phyloP scores from a whole-genome alignment of 2,329 filamentous ascomycete genomes.

The Cryoendolithus antarcticus region DNA sequence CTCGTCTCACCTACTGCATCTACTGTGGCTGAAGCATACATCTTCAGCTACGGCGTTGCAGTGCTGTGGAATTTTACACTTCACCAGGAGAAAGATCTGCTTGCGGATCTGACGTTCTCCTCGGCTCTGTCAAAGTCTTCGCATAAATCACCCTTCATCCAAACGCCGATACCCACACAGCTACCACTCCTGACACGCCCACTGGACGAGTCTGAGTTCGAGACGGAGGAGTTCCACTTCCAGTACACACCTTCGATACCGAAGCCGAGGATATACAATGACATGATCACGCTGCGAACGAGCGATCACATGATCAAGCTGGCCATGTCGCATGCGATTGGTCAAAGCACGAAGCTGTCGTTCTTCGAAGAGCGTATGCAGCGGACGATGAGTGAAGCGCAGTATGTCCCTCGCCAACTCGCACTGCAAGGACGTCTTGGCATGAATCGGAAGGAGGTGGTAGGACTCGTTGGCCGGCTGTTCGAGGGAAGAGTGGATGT shows the following conservation, averaged over 20 bases:
- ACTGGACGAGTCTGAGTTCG: constrained; percentile 78
- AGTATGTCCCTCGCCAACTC: constrained; percentile 79
- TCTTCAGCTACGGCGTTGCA: constrained; percentile 92
- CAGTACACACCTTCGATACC: constrained; percentile 83
- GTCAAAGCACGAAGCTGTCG: constrained; percentile 90
- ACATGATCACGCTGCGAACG: constrained; percentile 94
- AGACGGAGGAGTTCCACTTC: constrained; percentile 97
- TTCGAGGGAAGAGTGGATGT: constrained; percentile 95
- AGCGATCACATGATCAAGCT: constrained; percentile 98
- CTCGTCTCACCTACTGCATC: constrained; percentile 59
- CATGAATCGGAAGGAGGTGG: constrained; percentile 83
- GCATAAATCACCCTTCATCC: constrained; percentile 6
- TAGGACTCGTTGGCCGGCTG: constrained; percentile 76
- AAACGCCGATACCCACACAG: constrained; percentile 5
- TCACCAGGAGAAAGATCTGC: constrained; percentile 87
- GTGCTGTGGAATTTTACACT: constrained; percentile 99
- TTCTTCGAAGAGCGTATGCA: constrained; percentile 96
- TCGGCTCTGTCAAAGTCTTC: constrained; percentile 11
- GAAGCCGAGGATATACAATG: constrained; percentile 87
- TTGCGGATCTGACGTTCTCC: constrained; percentile 88
- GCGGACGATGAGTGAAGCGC: constrained; percentile 82
- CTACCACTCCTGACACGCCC: constrained; percentile 62
- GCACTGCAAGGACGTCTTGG: constrained; percentile 82
- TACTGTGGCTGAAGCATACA: constrained; percentile 85
- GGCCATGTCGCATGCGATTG: constrained; percentile 92